Conservation (phyloP, 192 early-diverging fungal species). For the Chytriomyces sp. region DNA sequence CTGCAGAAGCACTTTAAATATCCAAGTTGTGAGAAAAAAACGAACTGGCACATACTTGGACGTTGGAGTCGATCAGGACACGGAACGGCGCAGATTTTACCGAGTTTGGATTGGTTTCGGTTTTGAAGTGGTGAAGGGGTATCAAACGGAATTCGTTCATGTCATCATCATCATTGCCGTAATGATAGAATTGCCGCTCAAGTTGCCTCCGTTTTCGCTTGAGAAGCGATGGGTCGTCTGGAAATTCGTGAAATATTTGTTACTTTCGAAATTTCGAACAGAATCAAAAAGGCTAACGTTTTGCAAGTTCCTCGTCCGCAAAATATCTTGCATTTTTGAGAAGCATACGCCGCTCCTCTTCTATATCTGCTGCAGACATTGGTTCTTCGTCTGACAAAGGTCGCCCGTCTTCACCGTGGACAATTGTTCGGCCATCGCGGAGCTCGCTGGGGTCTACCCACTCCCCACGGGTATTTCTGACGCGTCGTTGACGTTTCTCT, state of each 20-base stretch:
- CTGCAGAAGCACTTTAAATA: slow-evolving; percentile 43
- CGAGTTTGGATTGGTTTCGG: neutral
- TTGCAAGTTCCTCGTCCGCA: slow-evolving; percentile 51
- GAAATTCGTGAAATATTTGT: slow-evolving; percentile 12
- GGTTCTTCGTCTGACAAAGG: slow-evolving; percentile 39
- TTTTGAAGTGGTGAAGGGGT: slow-evolving; percentile 17
- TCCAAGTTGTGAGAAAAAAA: slow-evolving; percentile 6
- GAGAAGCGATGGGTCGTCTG: slow-evolving; percentile 29
- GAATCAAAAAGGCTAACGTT: slow-evolving; percentile 4
- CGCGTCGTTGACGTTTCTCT: slow-evolving; percentile 57
- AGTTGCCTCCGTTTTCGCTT: slow-evolving; percentile 37
- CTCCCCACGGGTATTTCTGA: slow-evolving; percentile 66
- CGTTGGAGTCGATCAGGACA: slow-evolving; percentile 42
- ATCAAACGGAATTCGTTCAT: slow-evolving; percentile 44
- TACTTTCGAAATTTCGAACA: slow-evolving; percentile 23
- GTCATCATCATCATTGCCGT: slow-evolving; percentile 32
- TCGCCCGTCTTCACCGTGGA: slow-evolving; percentile 41
- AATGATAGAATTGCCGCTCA: slow-evolving; percentile 24
- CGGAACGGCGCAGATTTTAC: slow-evolving; percentile 35
- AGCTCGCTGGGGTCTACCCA: slow-evolving; percentile 65
- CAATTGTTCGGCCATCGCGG: slow-evolving; percentile 62
- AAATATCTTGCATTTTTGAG: slow-evolving; percentile 65
- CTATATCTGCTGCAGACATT: slow-evolving; percentile 41
- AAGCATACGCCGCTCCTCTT: slow-evolving; percentile 54
- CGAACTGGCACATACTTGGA: slow-evolving; percentile 11